Base-by-base conservation (phyloP, 1,139 yeast genomes). In the Suzukiozyma palmioleophila region DNA sequence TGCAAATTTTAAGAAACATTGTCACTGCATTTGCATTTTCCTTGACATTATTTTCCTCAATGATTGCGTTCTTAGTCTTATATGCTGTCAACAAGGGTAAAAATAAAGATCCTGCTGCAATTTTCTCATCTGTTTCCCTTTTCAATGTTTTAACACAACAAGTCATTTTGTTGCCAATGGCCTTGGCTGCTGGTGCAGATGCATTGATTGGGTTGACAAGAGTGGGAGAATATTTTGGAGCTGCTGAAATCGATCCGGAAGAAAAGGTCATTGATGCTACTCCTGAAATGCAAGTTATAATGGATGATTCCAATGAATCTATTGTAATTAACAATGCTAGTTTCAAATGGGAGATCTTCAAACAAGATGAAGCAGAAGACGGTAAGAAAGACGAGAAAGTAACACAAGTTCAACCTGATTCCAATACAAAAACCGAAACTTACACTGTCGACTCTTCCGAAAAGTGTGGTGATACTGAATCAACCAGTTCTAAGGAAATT, bases 61-160 rank as follows among this genome's bases (percentile, higher is more conserved):
- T 84, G 75, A 69, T 81, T 2, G 75, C 96, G 0, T 89, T 88
- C 54, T 75, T 88, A 47, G 81, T 81, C 0, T 63, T 85, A 48
- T 82, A 81, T 49, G 79, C 74, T 32, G 62, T 80, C 4, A 46
- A 51, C 11, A 46, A 46, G 63, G 39, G 72, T 34, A 60, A 68
- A 18, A 53, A 53, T n/a, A 71, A 78, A 47, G 69, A 71, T 44
- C 82, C 95, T 1, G 90, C 88, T 2, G 65, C 74, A 27, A 79
- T 88, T n/a, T 89, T 89, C 55, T 77, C 96, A 0, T 83, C 96
- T 10, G 67, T 89, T 39, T 75, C 94, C 0, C 70, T 86, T 41
- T 89, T 88, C 66, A 81, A 81, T 49, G 73, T 79, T 28, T 65
- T 76, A 47, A 57, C 79, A 4, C 66, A 64, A 39, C 73, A 67